A percentile compares a stretch with the other conserved stretches of the same genome.
These are phyloP conservation scores for Lentinula detonsa DNA, from an alignment of 768 basidiomycete species.

Conservation along the genomic window DNA sequence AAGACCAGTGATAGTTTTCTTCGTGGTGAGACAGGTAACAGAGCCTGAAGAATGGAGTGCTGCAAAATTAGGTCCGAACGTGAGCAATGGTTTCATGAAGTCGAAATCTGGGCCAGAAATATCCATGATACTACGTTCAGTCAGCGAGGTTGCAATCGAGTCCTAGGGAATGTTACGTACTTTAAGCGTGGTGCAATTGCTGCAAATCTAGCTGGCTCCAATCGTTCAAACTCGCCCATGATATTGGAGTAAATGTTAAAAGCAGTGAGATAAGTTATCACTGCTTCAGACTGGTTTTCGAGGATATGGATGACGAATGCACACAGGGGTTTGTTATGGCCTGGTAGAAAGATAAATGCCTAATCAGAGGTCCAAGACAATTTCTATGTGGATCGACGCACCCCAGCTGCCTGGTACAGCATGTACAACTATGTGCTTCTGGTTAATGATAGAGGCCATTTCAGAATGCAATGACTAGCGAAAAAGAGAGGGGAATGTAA, in stretches of 20 bases:
- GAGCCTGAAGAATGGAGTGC: background rate
- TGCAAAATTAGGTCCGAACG: background rate
- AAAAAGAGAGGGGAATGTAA: too few species aligned
- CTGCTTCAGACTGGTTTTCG: background rate
- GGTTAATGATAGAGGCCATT: background rate
- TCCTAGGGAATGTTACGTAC: background rate
- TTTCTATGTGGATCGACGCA: background rate
- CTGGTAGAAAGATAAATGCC: background rate
- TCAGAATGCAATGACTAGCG: too few species aligned
- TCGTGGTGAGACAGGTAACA: background rate
- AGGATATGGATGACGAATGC: background rate
- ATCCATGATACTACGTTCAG: background rate
- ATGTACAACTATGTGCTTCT: background rate
- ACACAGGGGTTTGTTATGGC: constrained; percentile 1
- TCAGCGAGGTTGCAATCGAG: background rate
- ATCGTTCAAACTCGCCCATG: background rate
- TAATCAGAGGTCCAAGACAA: background rate
- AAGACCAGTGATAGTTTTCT: background rate
- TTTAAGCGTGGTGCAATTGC: background rate
- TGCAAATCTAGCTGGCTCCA: background rate
- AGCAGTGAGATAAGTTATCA: background rate
- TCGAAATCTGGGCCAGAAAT: background rate
- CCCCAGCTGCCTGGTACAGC: background rate
- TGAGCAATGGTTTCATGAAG: background rate
- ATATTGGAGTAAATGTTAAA: background rate